phyloP scores from a whole-genome alignment of 495 filamentous ascomycete genomes.

The Bacidia gigantensis region DNA sequence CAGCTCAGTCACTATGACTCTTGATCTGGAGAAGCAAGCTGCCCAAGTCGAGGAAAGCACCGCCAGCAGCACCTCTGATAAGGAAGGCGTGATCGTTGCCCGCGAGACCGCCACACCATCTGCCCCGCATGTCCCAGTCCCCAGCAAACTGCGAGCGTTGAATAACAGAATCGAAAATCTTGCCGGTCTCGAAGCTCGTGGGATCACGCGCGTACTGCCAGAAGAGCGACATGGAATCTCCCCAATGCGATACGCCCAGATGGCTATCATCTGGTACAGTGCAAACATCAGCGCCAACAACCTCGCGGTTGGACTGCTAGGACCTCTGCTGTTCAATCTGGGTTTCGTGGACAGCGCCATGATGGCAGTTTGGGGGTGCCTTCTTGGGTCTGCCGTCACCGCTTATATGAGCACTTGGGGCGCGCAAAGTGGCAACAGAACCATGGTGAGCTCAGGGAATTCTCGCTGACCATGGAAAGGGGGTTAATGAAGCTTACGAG shows the following conservation, averaged over 20 bases:
- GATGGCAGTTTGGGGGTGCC: conserved; percentile 46
- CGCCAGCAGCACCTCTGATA: conserved; percentile 1
- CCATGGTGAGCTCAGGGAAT: conserved; percentile 39
- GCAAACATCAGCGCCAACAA: conserved; percentile 64
- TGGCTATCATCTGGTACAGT: conserved; percentile 58
- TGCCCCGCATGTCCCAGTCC: conserved; percentile 3
- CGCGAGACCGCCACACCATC: conserved; percentile 3
- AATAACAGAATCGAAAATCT: conserved; percentile 27
- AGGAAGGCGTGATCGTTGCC: not conserved
- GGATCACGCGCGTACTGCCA: conserved; percentile 50
- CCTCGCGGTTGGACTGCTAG: conserved; percentile 54
- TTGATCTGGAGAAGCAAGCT: conserved; percentile 6
- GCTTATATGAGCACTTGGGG: conserved; percentile 67
- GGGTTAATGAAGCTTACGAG: too few species aligned
- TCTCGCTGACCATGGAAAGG: not conserved
- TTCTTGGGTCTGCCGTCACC: conserved; percentile 45
- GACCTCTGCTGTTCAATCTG: conserved; percentile 47
- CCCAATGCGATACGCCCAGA: conserved; percentile 37
- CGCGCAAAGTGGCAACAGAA: conserved; percentile 47
- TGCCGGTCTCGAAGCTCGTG: conserved; percentile 47
- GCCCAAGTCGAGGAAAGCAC: conserved; percentile 8
- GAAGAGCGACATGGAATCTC: conserved; percentile 33
- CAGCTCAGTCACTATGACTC: not conserved
- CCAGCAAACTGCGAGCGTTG: conserved; percentile 13
- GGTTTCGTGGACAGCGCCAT: conserved; percentile 54